phyloP scores from a whole-genome alignment of 73 alveolate species.

The Stentor coeruleus region DNA sequence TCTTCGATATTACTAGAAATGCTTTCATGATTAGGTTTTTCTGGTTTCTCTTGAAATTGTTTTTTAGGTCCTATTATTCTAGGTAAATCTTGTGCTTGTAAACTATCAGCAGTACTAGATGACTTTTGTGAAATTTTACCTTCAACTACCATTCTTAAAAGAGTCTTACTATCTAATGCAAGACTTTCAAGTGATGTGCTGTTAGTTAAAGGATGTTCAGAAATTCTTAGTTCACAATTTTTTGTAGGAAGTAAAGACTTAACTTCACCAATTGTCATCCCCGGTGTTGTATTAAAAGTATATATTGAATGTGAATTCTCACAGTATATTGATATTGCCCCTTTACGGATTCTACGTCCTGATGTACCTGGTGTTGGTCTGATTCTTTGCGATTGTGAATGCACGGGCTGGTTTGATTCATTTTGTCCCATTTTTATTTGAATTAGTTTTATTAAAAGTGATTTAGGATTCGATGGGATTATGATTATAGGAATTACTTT shows the following conservation, averaged over 20 bases:
- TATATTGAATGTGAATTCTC: neutral
- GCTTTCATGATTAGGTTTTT: neutral
- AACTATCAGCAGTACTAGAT: neutral
- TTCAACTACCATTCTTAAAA: neutral
- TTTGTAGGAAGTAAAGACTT: neutral
- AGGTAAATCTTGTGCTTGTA: neutral
- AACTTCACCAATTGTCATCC: neutral
- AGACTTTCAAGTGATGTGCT: neutral
- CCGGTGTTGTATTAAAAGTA: neutral
- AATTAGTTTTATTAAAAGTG: too few species aligned
- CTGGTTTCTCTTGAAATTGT: neutral
- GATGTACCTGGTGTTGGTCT: neutral
- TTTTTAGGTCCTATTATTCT: neutral
- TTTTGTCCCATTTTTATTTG: too few species aligned
- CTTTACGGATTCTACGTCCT: neutral
- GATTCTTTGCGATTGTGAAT: neutral
- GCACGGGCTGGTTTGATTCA: too few species aligned
- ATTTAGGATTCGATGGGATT: too few species aligned
- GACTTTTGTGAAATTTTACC: neutral
- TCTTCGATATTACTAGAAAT: neutral
- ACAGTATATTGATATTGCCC: neutral
- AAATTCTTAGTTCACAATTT: neutral
- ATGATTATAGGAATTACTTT: too few species aligned
- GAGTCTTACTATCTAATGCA: neutral
- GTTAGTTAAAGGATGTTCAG: neutral